Evolutionary conservation across 495 filamentous ascomycete genomes (phyloP).

Genomic region (Penicillium ucsense): DNA sequence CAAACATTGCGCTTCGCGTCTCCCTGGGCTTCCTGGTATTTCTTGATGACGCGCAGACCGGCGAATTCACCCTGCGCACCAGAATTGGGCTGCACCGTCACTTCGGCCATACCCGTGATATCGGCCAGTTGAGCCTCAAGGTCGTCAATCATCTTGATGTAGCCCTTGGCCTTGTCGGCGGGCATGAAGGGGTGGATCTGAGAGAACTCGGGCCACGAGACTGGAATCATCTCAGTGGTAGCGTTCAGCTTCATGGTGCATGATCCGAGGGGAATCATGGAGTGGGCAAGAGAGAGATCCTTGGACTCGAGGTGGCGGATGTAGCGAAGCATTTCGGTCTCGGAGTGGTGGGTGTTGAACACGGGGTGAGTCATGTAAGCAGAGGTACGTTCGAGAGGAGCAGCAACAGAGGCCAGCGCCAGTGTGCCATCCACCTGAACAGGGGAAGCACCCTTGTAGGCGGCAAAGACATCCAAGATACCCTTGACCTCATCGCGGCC

Average conservation of each 20-base stretch:
- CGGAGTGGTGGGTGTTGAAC: conserved; percentile 95
- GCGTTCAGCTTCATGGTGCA: conserved; percentile 99
- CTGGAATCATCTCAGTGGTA: conserved; percentile 85
- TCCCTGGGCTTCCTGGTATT: conserved; percentile 61
- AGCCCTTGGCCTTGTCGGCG: conserved; percentile 53
- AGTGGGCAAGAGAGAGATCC: conserved; percentile 89
- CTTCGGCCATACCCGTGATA: conserved; percentile 85
- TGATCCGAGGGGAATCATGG: conserved; percentile 98
- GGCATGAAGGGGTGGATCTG: conserved; percentile 80
- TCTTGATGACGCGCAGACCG: conserved; percentile 85
- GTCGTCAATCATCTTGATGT: conserved; percentile 57
- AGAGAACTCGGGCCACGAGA: conserved; percentile 78
- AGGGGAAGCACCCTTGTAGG: conserved; percentile 25
- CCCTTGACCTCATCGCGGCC: conserved; percentile 49
- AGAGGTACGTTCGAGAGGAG: conserved; percentile 59
- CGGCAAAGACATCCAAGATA: conserved; percentile 50
- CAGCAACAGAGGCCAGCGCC: conserved; percentile 42
- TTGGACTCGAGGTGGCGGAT: conserved; percentile 93
- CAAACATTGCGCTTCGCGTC: conserved; percentile 78
- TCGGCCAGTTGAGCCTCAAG: conserved; percentile 67
- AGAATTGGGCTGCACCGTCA: conserved; percentile 93
- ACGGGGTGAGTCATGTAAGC: conserved; percentile 82
- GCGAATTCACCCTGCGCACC: conserved; percentile 96
- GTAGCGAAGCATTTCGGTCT: conserved; percentile 92
- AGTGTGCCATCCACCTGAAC: conserved; percentile 34